Evolutionary conservation across 2,329 filamentous ascomycete genomes (phyloP).

Genomic region (Colletotrichum ledebouriae): DNA sequence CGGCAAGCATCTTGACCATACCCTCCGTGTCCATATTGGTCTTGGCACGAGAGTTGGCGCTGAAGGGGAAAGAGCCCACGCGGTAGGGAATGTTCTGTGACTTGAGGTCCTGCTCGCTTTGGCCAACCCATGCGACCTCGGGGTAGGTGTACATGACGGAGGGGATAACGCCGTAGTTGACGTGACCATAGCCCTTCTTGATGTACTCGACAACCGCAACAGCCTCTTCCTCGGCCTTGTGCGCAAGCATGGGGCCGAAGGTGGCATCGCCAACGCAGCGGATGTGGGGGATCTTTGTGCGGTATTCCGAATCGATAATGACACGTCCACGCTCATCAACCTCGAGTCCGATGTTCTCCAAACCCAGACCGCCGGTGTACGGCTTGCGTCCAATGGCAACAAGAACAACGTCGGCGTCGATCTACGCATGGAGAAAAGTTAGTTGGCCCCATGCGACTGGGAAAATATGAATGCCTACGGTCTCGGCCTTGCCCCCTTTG

Average conservation of each 20-base stretch:
- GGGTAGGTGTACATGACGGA: constrained; percentile 99
- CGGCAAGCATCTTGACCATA: constrained; percentile 95
- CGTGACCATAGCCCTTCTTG: constrained; percentile 96
- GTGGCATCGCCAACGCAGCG: constrained; percentile 96
- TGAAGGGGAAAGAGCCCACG: constrained; percentile 95
- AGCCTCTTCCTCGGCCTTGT: constrained; percentile 99
- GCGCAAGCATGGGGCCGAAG: constrained; percentile 98
- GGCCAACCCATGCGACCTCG: constrained; percentile 98
- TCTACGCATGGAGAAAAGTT: constrained; percentile 59
- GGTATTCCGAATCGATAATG: constrained; percentile 98
- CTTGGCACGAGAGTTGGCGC: constrained; percentile 98
- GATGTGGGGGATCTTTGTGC: constrained; percentile 97
- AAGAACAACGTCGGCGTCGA: constrained; percentile 95
- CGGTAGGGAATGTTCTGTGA: constrained; percentile 91
- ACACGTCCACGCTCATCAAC: constrained; percentile 93
- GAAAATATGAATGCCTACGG: constrained; percentile 65
- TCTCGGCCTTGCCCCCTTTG: constrained; percentile 96
- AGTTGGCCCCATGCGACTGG: constrained; percentile 23
- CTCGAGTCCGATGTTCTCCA: constrained; percentile 95
- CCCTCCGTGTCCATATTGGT: constrained; percentile 97
- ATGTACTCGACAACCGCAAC: constrained; percentile 97
- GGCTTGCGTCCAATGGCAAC: constrained; percentile 96
- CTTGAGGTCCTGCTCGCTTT: constrained; percentile 97
- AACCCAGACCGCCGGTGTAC: constrained; percentile 90
- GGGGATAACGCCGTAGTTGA: constrained; percentile 98